Base-by-base conservation (phyloP, 495 filamentous ascomycete species). In the Entonaema liquescens region DNA sequence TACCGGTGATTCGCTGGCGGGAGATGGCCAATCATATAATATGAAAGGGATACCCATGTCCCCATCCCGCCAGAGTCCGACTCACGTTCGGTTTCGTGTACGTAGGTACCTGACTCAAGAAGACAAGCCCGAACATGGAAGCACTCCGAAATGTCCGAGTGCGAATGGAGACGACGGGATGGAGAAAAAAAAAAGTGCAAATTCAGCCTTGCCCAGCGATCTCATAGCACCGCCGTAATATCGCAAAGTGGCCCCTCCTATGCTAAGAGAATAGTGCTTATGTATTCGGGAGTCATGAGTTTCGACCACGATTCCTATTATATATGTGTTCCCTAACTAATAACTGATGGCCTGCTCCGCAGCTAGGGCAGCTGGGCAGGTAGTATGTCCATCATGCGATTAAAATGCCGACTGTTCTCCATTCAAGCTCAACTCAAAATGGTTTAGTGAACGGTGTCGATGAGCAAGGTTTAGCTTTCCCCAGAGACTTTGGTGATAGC, bases 331-430 rank as follows among this genome's bases (percentile, higher is more conserved):
- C 19, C 19, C 17, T 47, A 47, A 1, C 19, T 23, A 9, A 47
- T 47, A 17, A 47, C 2, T 19, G 19, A 47, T 21, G 42, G 23
- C 23, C 25, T 29, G 26, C 5, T 29, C 26, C 23, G 23, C 29
- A 53, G 49, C 23, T 53, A 29, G 49, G 49, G 49, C 12, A 53
- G 26, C 12, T 29, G 49, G 49, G 49, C 12, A 53, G 26, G 25
- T 29, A 53, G 12, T 61, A 44, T 38, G 40, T 35, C 42, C 53
- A 67, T 68, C 65, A 68, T 72, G 70, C 70, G 56, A 68, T 57
- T 23, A 19, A 57, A 23, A 42, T 56, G 60, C 59, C 65, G 70
- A 60, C 38, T 60, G 50, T 50, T 23, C 65, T 63, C 69, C 69
- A 64, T 31, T 47, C 21, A 42, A 59, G 58, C 62, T 55, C 49